Evolutionary conservation across 352 stramenopile species (phyloP), one percentile per base, ranked within the genome.

Genomic region (Globisporangium yorkense): DNA sequence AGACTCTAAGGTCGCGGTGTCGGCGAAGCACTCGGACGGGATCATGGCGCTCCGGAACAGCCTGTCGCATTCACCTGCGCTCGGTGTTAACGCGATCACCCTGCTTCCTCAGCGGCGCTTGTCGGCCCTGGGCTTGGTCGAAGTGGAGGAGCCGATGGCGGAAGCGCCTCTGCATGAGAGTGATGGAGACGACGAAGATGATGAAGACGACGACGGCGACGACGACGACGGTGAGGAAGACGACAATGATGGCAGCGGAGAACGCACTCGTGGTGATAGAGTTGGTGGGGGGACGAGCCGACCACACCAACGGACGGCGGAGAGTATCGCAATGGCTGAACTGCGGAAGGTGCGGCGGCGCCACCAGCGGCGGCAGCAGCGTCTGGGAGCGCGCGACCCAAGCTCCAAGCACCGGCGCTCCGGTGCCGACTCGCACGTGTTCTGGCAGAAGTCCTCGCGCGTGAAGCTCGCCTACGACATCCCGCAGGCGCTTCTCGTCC

Each of bases 371-470:
- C 65, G 47, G 29, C 71, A 74, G 60, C 48, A 61, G 18, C 61
- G 63, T n/a, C 51, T 54, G 18, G 13, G 40, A 33, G 16, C 37
- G 18, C 40, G 3, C 35, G 18, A 39, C n/a, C 5, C 1, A 16
- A 20, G 41, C 41, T 24, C 41, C 24, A 33, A 49, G 10, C 12
- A 29, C 9, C 44, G 6, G 0, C 13, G 55, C 1, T 55, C 56
- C 12, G 37, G 54, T 9, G 24, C 41, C 0, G 55, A 51, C 3
- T 48, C 60, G 2, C 65, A 65, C 5, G 81, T 88, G 43, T 71
- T 75, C 12, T 85, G 75, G 72, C 73, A 88, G 45, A 71, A 81
- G 57, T 67, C 71, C 0, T 56, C 65, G 0, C 70, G 70, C 12
- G 72, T 75, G 1, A 65, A 54, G 9, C 54, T 80, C 13, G 78